Conservation (phyloP, 441 rosid genomes). For the Capsella rubella region DNA sequence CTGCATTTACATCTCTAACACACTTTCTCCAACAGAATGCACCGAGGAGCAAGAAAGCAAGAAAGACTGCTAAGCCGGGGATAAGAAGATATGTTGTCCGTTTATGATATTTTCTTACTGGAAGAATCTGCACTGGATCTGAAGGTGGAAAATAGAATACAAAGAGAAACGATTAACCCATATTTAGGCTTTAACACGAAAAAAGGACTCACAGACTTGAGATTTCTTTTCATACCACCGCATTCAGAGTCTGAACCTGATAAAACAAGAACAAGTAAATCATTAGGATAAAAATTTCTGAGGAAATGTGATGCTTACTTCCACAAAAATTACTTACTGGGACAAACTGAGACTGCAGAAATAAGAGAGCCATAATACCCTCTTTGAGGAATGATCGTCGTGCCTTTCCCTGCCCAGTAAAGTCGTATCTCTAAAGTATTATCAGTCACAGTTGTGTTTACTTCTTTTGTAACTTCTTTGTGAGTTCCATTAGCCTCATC, state of each 20-base stretch:
- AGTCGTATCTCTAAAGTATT: slow-evolving; percentile 51
- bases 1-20: slow-evolving; percentile 1
- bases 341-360: slow-evolving; percentile 56
- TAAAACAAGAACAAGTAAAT: slow-evolving; percentile 14
- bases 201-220: not conserved
- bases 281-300: not conserved
- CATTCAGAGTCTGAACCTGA: slow-evolving; percentile 44
- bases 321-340: slow-evolving; percentile 23
- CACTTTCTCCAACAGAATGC: slow-evolving; percentile 28
- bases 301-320: slow-evolving; percentile 2
- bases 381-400: slow-evolving; percentile 49
- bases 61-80: slow-evolving; percentile 29
- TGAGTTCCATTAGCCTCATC: slow-evolving; percentile 50
- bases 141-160: slow-evolving; percentile 6
- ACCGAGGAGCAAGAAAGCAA: slow-evolving; percentile 31
- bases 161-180: not conserved
- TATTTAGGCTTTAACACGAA: not conserved
- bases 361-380: slow-evolving; percentile 60
- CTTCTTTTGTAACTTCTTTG: slow-evolving; percentile 38
- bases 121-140: slow-evolving; percentile 16
- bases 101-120: slow-evolving; percentile 22
- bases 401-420: slow-evolving; percentile 62
- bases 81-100: slow-evolving; percentile 17
- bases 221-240: slow-evolving; percentile 36
- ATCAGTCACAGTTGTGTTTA: slow-evolving; percentile 43